Evolutionary conservation across 169 alveolate species (phyloP), one percentile per base, ranked within the genome.

Genomic region (Eimeria sp.): DNA sequence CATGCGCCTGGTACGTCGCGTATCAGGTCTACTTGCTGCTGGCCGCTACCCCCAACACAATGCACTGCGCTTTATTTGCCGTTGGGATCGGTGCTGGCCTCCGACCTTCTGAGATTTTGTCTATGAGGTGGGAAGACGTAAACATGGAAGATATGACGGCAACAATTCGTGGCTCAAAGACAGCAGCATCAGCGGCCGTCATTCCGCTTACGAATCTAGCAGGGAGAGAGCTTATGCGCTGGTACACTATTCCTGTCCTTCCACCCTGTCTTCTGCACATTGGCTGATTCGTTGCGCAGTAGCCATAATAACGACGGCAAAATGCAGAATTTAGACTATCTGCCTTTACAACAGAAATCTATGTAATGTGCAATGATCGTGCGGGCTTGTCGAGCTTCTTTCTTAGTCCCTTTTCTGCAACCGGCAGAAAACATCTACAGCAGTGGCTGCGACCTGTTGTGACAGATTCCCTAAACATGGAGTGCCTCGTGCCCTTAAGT

Each of bases 71-170:
- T 51, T 82, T 96, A 67, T 97, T 97, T 95, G 97, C 97, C n/a
- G 86, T 96, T 45, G 96, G 98, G 43, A 95, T 95, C 61, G 98
- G 98, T n/a, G 92, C 96, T 30, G 98, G 98, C 30, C 95, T 97
- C 45, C 96, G 98, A 25, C 98, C 98, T 25, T 90, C 97, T 49
- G 98, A 97, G 91, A 92, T 97, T 40, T 65, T 97, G 82, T 92
- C 97, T 14, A 72, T 97, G 89, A 83, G 83, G 16, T 97, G 98
- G 98, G 97, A 96, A 76, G 98, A 97, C 88, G 76, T 97, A 27
- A 95, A 97, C 83, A 95, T 96, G 95, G 95, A 92, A 54, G 92
- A 67, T n/a, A 92, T 80, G 57, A 97, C 94, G 80, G 92, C 96
- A 58, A 83, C 91, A 34, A 89, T 97, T 72, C 94, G 97, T 91